These are phyloP conservation scores for Fraxinus sp. DNA, from an alignment of 305 asterid species.

Conservation along the genomic window DNA sequence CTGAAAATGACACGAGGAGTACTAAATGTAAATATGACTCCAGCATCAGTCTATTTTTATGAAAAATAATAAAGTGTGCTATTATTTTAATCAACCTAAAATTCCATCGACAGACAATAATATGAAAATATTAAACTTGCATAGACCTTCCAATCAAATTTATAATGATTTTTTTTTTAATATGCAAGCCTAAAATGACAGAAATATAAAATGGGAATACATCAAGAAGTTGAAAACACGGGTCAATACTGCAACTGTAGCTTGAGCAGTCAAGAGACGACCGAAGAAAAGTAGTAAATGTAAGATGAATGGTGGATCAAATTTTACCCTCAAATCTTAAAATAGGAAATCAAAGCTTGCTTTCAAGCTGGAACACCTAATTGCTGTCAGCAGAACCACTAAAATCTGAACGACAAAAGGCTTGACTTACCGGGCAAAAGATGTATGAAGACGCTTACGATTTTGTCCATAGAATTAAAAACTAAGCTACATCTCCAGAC, in stretches of 20 bases:
- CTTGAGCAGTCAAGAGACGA: background rate
- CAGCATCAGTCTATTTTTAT: background rate
- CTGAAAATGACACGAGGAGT: background rate
- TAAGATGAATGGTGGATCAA: background rate
- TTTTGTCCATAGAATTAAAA: slow-evolving; percentile 92
- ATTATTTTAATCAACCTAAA: background rate
- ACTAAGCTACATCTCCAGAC: slow-evolving; percentile 98
- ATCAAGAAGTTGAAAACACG: background rate
- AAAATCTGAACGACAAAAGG: slow-evolving; percentile 10
- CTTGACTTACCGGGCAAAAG: slow-evolving; percentile 80
- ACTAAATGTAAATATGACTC: background rate
- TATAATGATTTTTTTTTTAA: background rate
- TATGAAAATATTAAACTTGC: background rate
- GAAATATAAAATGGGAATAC: background rate
- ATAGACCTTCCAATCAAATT: background rate
- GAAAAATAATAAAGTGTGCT: background rate
- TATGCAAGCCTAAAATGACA: background rate
- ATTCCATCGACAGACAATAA: background rate
- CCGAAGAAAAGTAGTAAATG: background rate
- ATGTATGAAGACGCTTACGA: slow-evolving; percentile 96
- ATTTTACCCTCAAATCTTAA: background rate
- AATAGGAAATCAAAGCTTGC: background rate
- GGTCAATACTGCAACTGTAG: background rate
- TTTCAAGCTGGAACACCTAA: background rate
- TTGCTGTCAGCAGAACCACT: background rate